Evolutionary conservation across 2,329 filamentous ascomycete species (phyloP).

Genomic region (Dactylonectria estremocensis): DNA sequence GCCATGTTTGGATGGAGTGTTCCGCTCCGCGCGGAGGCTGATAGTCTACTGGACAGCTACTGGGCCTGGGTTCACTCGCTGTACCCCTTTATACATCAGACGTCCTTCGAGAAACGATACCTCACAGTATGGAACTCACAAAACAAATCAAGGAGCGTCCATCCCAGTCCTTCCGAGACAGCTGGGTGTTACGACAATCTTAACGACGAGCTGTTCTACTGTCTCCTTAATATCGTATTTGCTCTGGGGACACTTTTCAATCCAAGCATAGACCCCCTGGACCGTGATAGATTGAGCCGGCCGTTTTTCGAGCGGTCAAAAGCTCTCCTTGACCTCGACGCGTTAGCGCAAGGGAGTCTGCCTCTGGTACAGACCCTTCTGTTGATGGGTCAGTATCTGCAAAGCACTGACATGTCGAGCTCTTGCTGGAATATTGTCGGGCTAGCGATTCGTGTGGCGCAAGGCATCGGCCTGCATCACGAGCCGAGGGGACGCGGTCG

Average conservation of each 20-base stretch:
- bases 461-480: not conserved
- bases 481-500: not conserved
- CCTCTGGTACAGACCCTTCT: not conserved
- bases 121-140: not conserved
- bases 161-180: not conserved
- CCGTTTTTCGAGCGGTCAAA: not conserved
- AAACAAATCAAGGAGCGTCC: not conserved
- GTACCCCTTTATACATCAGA: slow-evolving; percentile 1
- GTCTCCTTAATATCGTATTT: not conserved
- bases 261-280: not conserved
- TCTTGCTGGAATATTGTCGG: not conserved
- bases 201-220: not conserved
- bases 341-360: not conserved
- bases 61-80: not conserved
- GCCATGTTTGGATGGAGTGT: not conserved
- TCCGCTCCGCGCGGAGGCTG: not conserved
- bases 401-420: not conserved
- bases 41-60: slow-evolving; percentile 3
- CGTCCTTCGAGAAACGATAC: slow-evolving; percentile 1
- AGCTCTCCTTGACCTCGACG: not conserved
- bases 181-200: not conserved
- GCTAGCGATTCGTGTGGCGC: not conserved
- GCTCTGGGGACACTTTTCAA: not conserved
- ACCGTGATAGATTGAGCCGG: not conserved
- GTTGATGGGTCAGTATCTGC: not conserved